Base-by-base conservation (phyloP, 345 rosid species). In the Citrus hindsii region DNA sequence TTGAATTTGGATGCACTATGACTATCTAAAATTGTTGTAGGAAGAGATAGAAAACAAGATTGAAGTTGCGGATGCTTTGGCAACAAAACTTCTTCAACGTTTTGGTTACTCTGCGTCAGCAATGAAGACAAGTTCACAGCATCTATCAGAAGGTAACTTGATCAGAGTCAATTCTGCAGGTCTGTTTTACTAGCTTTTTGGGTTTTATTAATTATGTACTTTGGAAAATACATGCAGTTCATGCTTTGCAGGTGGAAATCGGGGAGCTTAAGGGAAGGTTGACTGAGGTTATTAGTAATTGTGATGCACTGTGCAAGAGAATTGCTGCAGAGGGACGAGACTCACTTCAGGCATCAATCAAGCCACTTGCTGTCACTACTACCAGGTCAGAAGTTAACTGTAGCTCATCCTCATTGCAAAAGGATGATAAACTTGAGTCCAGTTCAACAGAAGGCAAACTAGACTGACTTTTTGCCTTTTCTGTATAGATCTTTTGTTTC, bases 61-160 rank as follows among this genome's bases (percentile, higher is more conserved):
- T 77, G 97, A 96, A 88, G 92, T 94, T 55, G 94, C 88, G 5
- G 98, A 96, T 88, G 98, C 97, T 79, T 87, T 96, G 92, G 90
- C 97, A 14, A 79, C 88, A 74, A 94, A 96, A 88, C 97, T 96
- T 76, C 83, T 88, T 73, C 95, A 92, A 84, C 87, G 98, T 27
- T 92, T 87, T 84, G 89, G 89, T 80, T 69, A 88, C 84, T 92
- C 99, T 0, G 92, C 82, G 55, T 92, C 97, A 24, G 80, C 95
- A 42, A 91, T 90, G 97, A 88, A 89, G 86, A 85, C 94, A 2
- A 85, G 93, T 73, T 88, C 97, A 24, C 93, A 91, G 65, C 92
- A 92, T 86, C 81, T 96, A 66, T 92, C 97, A 65, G 93, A 84
- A 89, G 99, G 99, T 96, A 89, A 63, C 22, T 66, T 64, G 24